Evolutionary conservation across 148 eudicot species (phyloP).

Genomic region (Pouteria glomerata): DNA sequence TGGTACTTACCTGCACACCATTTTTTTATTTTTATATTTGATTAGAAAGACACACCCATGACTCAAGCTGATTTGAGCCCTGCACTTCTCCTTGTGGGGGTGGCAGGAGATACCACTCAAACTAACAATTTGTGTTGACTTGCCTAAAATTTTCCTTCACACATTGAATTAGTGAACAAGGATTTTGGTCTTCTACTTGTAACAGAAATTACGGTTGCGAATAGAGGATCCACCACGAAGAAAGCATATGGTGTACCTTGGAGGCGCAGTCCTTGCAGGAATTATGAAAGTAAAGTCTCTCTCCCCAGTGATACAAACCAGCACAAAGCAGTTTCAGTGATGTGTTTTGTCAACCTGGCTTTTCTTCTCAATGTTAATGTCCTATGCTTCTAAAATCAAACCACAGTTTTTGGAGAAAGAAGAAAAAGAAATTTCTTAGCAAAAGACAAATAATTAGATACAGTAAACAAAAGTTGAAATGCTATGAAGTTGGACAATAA

Average conservation of each 20-base stretch:
- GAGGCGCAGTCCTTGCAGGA: conserved; percentile 99
- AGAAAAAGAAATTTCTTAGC: neutral
- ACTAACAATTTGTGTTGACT: neutral
- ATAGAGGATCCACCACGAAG: conserved; percentile 98
- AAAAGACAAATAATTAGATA: neutral
- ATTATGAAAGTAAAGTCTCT: conserved; percentile 72
- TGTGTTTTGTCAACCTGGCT: neutral
- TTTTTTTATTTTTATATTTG: neutral
- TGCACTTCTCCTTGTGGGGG: neutral
- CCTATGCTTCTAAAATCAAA: neutral
- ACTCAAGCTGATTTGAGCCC: neutral
- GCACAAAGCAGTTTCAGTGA: neutral
- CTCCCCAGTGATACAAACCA: neutral
- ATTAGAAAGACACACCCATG: neutral
- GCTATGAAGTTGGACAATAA: neutral
- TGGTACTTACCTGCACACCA: neutral
- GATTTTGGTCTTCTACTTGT: conserved; percentile 6
- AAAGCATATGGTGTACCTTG: conserved; percentile 99
- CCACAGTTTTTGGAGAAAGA: neutral
- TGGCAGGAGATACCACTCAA: neutral
- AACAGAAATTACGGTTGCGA: conserved; percentile 80
- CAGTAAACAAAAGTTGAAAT: neutral
- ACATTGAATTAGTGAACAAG: neutral
- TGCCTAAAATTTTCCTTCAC: neutral
- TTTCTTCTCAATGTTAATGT: neutral